phyloP scores from a whole-genome alignment of 108 stramenopile species.

The Cyclotella cryptica region DNA sequence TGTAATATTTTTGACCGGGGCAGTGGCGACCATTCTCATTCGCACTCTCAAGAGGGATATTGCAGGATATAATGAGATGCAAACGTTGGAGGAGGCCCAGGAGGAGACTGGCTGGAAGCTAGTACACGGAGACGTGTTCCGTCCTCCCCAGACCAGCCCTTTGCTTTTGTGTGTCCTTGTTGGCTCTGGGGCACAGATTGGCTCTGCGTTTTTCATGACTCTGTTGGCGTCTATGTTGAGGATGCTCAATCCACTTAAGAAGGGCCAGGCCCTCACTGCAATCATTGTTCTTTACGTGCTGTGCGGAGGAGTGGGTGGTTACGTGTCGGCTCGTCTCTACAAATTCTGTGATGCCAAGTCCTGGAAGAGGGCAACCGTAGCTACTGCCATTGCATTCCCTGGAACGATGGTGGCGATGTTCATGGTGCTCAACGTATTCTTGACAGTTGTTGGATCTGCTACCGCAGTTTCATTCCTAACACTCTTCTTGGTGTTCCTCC shows the following conservation, averaged over 20 bases:
- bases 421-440: constrained; percentile 84
- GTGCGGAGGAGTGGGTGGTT: constrained; percentile 91
- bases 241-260: constrained; percentile 93
- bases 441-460: constrained; percentile 87
- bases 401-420: constrained; percentile 86
- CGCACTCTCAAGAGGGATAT: constrained; percentile 97
- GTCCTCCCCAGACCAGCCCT: constrained; percentile 85
- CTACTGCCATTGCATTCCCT: constrained; percentile 90
- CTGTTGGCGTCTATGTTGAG: constrained; percentile 85
- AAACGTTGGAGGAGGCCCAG: constrained; percentile 84
- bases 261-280: constrained; percentile 95
- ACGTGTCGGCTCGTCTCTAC: constrained; percentile 89
- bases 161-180: constrained; percentile 92
- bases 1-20: constrained; percentile 96
- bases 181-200: constrained; percentile 95
- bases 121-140: constrained; percentile 97
- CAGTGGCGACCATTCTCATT: constrained; percentile 96
- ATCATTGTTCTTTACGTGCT: constrained; percentile 94
- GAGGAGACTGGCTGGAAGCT: constrained; percentile 99
- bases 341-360: constrained; percentile 90
- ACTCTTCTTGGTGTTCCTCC: constrained; percentile 86
- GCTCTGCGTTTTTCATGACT: constrained; percentile 79
- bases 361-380: constrained; percentile 83
- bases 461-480: constrained; percentile 94
- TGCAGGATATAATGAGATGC: constrained; percentile 94